Base-by-base conservation (phyloP, 768 basidiomycete species). In the Omphalotus guepiniiformis region DNA sequence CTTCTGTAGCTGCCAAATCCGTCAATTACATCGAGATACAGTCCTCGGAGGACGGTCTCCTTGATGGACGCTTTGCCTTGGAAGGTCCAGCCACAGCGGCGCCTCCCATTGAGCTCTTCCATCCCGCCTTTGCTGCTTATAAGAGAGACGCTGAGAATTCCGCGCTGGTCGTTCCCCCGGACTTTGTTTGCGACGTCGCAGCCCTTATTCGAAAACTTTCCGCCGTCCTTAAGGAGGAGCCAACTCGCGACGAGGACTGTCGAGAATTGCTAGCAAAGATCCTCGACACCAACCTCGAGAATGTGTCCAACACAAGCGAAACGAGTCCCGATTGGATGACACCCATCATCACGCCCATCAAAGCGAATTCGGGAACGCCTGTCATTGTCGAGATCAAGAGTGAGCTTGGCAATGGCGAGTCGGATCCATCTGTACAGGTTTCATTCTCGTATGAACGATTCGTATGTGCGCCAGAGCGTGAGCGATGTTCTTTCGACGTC, bases 361-460 rank as follows among this genome's bases (percentile, higher is more conserved):
- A 23, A 2, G 9, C 37, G 7, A 2, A 7, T 4, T 7, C 7
- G 3, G 41, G 37, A 26, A 27, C 52, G 13, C n/a, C n/a, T n/a
- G 3, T 53, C 1, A 4, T 62, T 15, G 12, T 1, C 1, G 47
- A 59, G 28, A 53, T 55, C 28, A 54, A 16, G 46, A 48, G 36
- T 36, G 50, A 58, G 42, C n/a, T 58, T 21, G 55, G 55, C 2
- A 35, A 22, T 19, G 58, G 46, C 28, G 42, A 47, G 6, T 57
- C 49, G 26, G 62, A 63, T 22, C 63, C 58, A 1, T 60, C 59
- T 11, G 25, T 39, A 1, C 61, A 63, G 34, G 59, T 46, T 0
- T 25, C 21, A 13, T 55, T 63, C 30, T 65, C 54, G 1, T 65
- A 51, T 43, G 26, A 8, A 1, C 50, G 38, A 13, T 37, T 52